These are phyloP conservation scores for Calonectria crousiana DNA, from an alignment of 2,329 filamentous ascomycete genomes.

Conservation along the genomic window DNA sequence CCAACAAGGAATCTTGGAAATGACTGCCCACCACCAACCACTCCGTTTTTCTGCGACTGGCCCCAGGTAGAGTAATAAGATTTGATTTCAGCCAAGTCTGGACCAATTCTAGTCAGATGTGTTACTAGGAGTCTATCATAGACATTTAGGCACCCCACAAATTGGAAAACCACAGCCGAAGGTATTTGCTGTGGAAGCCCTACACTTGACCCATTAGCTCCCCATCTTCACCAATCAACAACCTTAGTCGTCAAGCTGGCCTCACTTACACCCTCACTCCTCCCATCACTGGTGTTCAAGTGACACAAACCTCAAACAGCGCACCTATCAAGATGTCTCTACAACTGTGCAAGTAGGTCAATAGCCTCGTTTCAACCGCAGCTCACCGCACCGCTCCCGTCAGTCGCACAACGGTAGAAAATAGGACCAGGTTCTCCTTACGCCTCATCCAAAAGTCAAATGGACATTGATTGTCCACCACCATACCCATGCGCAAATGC, in stretches of 20 bases:
- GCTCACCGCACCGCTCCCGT: neutral
- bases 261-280: neutral
- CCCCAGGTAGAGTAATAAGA: neutral
- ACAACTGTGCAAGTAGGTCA: neutral
- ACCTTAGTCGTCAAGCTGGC: neutral
- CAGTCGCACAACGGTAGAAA: neutral
- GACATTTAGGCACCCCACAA: neutral
- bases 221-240: neutral
- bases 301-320: neutral
- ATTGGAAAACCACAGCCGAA: neutral
- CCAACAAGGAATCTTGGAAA: conserved; percentile 5
- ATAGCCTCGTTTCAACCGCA: conserved; percentile 7
- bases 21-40: neutral
- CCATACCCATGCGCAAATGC: neutral
- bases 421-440: neutral
- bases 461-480: neutral
- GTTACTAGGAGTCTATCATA: neutral
- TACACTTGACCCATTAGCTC: neutral
- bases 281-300: neutral
- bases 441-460: neutral
- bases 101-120: neutral
- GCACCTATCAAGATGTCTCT: neutral
- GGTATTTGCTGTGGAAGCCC: neutral
- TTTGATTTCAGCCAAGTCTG: neutral
- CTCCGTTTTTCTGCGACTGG: neutral